Base-by-base conservation (phyloP, 768 basidiomycete genomes). In the Naganishia vishniacii region DNA sequence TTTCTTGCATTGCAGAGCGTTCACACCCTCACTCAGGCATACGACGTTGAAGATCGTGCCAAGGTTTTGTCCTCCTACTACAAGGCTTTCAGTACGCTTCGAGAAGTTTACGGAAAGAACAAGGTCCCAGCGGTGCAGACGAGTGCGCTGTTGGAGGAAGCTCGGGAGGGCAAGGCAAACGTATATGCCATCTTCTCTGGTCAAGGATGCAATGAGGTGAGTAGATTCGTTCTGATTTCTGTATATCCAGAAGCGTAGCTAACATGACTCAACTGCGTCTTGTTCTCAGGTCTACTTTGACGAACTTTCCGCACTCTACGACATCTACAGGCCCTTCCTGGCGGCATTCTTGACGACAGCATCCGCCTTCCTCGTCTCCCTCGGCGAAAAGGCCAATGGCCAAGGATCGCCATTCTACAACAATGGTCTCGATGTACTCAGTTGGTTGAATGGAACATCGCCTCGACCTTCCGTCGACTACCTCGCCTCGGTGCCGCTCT, bases 111-210 rank as follows among this genome's bases (percentile, higher is more conserved):
- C 66, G 79, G 82, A 34, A 72, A 80, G 28, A 80, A 79, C 66
- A 69, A 78, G 64, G 82, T 89, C 62, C 53, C 69, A 44, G 62
- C 77, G 66, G 70, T 70, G 60, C 72, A 71, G 42, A 45, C 67
- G 2, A 69, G 68, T 20, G 73, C 73, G 84, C 60, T 88, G 83
- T 48, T 75, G 41, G 69, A 73, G 62, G 73, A 72, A n/a, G 74
- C 77, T 6, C 70, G 75, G 68, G 70, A 68, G 32, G 75, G 74
- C 28, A 66, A 73, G 49, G 76, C 77, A 4, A 72, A 77, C 69
- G 80, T 97, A 71, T 97, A 88, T 79, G 94, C 91, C 58, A 81
- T 99, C 42, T 99, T 99, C 74, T 94, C 94, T 58, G 95, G 95
- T 15, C 95, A 99, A 78, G 95, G 95, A 64, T 90, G 88, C 65